Conservation (phyloP, 352 stramenopile species). For the Phytophthora foliorum region DNA sequence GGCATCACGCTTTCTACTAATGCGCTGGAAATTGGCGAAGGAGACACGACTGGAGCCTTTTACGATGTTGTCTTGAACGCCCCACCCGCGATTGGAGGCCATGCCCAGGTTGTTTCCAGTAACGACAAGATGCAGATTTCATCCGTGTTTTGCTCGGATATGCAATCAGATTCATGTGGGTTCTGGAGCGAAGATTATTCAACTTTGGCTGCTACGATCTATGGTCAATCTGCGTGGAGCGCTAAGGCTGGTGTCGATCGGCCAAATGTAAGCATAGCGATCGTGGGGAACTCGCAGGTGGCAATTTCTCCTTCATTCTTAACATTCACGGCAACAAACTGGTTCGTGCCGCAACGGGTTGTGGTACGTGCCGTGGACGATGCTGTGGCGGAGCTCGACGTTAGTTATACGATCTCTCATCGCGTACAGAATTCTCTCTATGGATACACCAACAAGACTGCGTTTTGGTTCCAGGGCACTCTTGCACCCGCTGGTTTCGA, state of each 20-base stretch:
- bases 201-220: conserved; percentile 44
- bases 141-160: conserved; percentile 39
- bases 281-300: conserved; percentile 61
- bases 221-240: conserved; percentile 31
- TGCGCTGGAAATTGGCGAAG: conserved; percentile 51
- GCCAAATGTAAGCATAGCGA: conserved; percentile 70
- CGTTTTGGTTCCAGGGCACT: conserved; percentile 67
- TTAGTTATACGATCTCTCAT: conserved; percentile 58
- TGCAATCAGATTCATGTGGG: conserved; percentile 52
- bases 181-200: conserved; percentile 53
- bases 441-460: conserved; percentile 58
- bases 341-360: conserved; percentile 71
- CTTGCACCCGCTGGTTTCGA: conserved; percentile 21
- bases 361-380: conserved; percentile 60
- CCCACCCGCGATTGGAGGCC: conserved; percentile 41
- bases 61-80: conserved; percentile 81
- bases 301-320: conserved; percentile 60
- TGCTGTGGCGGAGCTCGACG: conserved; percentile 46
- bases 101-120: conserved; percentile 9
- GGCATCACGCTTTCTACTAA: conserved; percentile 67
- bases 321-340: conserved; percentile 69
- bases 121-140: conserved; percentile 13
- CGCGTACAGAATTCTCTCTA: conserved; percentile 55
- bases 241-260: background rate
- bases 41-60: conserved; percentile 6